A percentile compares a stretch with the other conserved stretches of the same genome.
phyloP scores from a whole-genome alignment of 2,329 filamentous ascomycete genomes.

The Clonostachys sp. region DNA sequence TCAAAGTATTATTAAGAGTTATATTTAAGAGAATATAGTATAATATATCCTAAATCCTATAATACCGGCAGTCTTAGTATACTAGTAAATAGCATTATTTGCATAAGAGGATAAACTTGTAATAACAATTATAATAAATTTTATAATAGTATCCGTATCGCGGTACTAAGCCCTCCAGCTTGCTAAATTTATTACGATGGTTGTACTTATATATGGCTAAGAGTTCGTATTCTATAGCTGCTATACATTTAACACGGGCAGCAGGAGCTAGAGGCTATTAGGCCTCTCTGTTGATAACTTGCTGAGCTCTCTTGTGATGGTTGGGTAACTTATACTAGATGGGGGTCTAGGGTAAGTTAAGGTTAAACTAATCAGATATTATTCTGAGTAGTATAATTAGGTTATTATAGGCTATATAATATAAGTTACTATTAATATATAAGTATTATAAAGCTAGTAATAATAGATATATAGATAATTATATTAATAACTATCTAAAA shows the following conservation, averaged over 20 bases:
- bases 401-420: too few species aligned
- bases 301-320: conserved; percentile 4
- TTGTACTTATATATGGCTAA: conserved; percentile 2
- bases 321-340: too few species aligned
- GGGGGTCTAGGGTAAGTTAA: too few species aligned
- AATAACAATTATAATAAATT: conserved; percentile 1
- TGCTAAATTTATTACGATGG: conserved; percentile 3
- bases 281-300: conserved; percentile 6
- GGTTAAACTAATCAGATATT: too few species aligned
- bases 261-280: conserved; percentile 1
- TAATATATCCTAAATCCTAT: background rate
- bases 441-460: too few species aligned
- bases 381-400: too few species aligned
- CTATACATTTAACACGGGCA: conserved; percentile 1
- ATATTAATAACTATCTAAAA: too few species aligned
- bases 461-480: too few species aligned
- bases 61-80: conserved; percentile 1
- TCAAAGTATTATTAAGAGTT: too few species aligned
- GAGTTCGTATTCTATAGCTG: conserved; percentile 2
- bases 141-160: conserved; percentile 1
- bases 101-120: conserved; percentile 5
- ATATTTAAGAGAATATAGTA: too few species aligned
- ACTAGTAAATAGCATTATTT: conserved; percentile 4
- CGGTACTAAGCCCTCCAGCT: background rate
- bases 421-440: too few species aligned